phyloP scores from a whole-genome alignment of 768 basidiomycete species.

The Russula emetica region DNA sequence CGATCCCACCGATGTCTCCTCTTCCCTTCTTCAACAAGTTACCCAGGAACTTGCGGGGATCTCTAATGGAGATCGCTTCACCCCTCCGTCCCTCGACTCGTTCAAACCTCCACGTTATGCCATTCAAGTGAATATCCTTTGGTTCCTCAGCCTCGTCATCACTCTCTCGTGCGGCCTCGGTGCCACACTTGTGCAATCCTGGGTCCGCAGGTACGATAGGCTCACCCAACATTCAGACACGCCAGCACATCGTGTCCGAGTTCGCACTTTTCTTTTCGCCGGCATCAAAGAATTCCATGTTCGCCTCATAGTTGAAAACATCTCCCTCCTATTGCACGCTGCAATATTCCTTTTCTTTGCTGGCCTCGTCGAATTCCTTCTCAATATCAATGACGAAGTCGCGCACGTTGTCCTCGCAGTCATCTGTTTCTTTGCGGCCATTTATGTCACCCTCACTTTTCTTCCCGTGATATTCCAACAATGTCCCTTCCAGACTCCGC shows the following conservation, averaged over 20 bases:
- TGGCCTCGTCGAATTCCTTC: conserved; percentile 9
- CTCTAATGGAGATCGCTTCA: conserved; percentile 4
- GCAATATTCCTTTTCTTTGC: conserved; percentile 8
- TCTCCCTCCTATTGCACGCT: conserved; percentile 1
- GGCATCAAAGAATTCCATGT: conserved; percentile 7
- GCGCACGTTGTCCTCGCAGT: neutral
- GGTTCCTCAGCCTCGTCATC: conserved; percentile 26
- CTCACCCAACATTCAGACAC: neutral
- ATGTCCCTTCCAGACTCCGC: conserved; percentile 9
- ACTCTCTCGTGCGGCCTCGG: conserved; percentile 15
- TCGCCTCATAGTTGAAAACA: conserved; percentile 11
- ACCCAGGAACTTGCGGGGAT: conserved; percentile 12
- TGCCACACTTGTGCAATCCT: conserved; percentile 22
- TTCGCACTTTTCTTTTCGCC: conserved; percentile 13
- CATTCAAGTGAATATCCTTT: conserved; percentile 23
- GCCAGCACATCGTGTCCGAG: conserved; percentile 7
- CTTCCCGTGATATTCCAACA: neutral
- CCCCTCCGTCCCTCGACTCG: neutral
- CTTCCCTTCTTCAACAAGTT: conserved; percentile 8
- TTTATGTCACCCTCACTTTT: neutral
- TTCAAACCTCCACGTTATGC: neutral
- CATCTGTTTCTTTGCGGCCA: neutral
- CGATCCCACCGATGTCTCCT: conserved; percentile 13
- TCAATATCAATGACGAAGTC: conserved; percentile 1
- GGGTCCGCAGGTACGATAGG: conserved; percentile 17